phyloP scores from a whole-genome alignment of 306 rosid species.

The Hippophae tibetana region DNA sequence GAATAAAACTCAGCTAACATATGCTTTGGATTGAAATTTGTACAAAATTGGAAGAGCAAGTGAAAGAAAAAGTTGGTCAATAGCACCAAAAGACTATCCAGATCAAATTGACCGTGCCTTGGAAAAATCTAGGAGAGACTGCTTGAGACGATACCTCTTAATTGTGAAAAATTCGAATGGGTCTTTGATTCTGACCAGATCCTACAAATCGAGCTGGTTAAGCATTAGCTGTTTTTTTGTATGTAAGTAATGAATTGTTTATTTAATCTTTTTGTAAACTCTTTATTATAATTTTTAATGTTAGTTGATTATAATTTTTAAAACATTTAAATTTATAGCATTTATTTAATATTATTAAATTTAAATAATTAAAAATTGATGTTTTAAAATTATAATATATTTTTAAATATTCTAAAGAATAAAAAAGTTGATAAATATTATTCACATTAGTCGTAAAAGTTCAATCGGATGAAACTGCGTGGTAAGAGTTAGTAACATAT shows the following conservation, averaged over 20 bases:
- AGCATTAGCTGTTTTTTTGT: slow-evolving; percentile 11
- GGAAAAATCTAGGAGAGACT: slow-evolving; percentile 12
- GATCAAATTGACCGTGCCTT: slow-evolving; percentile 11
- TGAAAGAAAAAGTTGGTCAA: slow-evolving; percentile 2
- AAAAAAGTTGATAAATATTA: too few relatives aligned
- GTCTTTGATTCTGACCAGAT: slow-evolving; percentile 39
- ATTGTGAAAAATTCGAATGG: slow-evolving; percentile 15
- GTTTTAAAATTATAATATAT: too few relatives aligned
- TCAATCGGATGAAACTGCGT: too few relatives aligned
- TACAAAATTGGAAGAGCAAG: slow-evolving; percentile 11
- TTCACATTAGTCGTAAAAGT: too few relatives aligned
- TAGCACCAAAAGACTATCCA: slow-evolving; percentile 16
- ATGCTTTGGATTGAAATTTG: neutral
- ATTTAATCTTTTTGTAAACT: too few relatives aligned
- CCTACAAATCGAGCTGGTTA: slow-evolving; percentile 29
- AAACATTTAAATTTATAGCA: too few relatives aligned
- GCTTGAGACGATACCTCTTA: slow-evolving; percentile 6
- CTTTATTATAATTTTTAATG: too few relatives aligned
- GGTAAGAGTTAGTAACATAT: too few relatives aligned
- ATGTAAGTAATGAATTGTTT: neutral
- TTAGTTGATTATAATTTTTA: too few relatives aligned
- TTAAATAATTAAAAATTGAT: too few relatives aligned
- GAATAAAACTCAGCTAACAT: slow-evolving; percentile 8
- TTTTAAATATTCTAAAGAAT: too few relatives aligned
- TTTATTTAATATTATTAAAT: too few relatives aligned